These are phyloP conservation scores for Yamadazyma nakazawae DNA, from an alignment of 805 yeast species.

Conservation along the genomic window DNA sequence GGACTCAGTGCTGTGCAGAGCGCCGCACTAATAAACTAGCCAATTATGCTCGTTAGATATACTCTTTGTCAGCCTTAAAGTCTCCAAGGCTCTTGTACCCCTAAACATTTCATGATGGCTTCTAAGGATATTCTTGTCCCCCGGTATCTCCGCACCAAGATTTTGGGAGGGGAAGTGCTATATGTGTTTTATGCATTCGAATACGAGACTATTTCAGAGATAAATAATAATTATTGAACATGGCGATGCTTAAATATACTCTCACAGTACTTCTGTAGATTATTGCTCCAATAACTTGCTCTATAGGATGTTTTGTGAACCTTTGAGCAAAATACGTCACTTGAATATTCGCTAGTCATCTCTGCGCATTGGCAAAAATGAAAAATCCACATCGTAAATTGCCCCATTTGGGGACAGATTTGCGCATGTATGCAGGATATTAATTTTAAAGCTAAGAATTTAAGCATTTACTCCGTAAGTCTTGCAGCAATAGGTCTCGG, in stretches of 20 bases:
- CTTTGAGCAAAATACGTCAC: neutral
- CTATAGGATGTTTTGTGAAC: neutral
- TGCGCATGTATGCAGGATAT: neutral
- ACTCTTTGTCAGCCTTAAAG: neutral
- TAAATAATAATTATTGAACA: no score
- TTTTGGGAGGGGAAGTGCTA: no score
- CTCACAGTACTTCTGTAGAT: no score
- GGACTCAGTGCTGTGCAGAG: no score
- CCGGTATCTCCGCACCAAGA: no score
- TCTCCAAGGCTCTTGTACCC: neutral
- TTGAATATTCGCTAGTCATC: conserved; percentile 1
- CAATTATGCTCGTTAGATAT: neutral
- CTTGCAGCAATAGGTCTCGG: neutral
- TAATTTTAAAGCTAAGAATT: neutral
- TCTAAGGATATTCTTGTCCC: no score
- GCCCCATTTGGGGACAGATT: neutral
- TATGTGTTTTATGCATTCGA: no score
- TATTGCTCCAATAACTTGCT: no score
- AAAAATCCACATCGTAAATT: conserved; percentile 1
- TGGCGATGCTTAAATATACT: no score
- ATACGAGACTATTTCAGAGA: no score
- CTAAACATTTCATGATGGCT: no score
- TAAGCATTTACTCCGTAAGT: neutral
- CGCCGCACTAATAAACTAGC: neutral
- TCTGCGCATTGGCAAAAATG: conserved; percentile 3